Evolutionary conservation across 495 filamentous ascomycete genomes (phyloP), one percentile per base, ranked within the genome.

Genomic region (Penicillium ucsense): DNA sequence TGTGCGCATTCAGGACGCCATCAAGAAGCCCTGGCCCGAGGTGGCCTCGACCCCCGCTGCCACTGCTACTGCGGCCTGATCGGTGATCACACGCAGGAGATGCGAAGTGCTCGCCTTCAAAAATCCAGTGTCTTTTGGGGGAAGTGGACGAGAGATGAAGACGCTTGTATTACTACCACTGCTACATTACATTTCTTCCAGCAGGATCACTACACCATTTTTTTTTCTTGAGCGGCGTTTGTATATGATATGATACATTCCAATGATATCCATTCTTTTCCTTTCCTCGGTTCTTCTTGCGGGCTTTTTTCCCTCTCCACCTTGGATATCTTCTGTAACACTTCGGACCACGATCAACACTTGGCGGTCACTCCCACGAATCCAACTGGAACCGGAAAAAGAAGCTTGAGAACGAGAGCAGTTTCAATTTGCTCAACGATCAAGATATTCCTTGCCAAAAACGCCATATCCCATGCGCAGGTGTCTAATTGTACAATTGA

Each of bases 21-120:
- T 91, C 63, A 94, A 94, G 79, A 92, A 90, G 75, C 79, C 84
- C 31, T 88, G 86, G 78, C 87, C 88, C 39, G 70, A 79, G 37
- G 53, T 75, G 50, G 63, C 67, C 30, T 65, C 66, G 45, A 46
- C 66, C 56, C 53, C 61, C 61, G 43, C 64, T 57, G 62, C 62
- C 2, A 30, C 39, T 57, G 62, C 63, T 10, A 12, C 40, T 59
- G 62, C 63, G 62, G 56, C 56, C 43, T 65, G 49, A 57, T 7
- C 39, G 35, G 44, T 38, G 44, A 38, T 20, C 20, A 20, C 1
- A 20, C 20, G 20, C 20, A 20, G 20, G 20, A 20, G 20, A 20
- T 20, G 20, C 20, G 20, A 20, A 20, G 20, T 20, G 20, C 20
- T 20, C 20, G 20, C 2, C 2, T 20, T 20, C 20, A 51, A 37